Conservation (phyloP, 2,329 filamentous ascomycete genomes). For the Neonectria magnoliae region DNA sequence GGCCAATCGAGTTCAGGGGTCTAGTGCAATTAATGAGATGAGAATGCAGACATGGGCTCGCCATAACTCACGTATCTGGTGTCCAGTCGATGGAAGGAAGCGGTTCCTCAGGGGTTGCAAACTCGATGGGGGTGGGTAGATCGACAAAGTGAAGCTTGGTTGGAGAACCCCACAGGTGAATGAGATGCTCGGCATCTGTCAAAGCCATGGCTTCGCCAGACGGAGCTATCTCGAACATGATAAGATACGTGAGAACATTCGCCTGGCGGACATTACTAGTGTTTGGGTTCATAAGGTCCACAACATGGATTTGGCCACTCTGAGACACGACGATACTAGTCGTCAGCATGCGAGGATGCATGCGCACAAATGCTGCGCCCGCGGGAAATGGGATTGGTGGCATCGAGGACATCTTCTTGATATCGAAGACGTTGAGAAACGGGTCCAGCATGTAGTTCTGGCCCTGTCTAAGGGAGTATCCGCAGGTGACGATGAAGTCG, state of each 20-base stretch:
- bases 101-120: conserved; percentile 72
- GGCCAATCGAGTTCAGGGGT: conserved; percentile 84
- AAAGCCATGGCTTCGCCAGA: conserved; percentile 88
- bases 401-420: conserved; percentile 88
- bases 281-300: conserved; percentile 94
- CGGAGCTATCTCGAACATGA: conserved; percentile 84
- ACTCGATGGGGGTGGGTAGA: conserved; percentile 79
- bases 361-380: conserved; percentile 91
- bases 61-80: conserved; percentile 69
- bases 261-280: conserved; percentile 86
- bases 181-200: conserved; percentile 78
- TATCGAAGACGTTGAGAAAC: conserved; percentile 93
- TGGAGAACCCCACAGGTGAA: conserved; percentile 90
- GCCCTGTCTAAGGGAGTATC: conserved; percentile 83
- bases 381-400: conserved; percentile 92
- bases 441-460: conserved; percentile 85
- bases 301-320: conserved; percentile 91
- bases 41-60: neutral
- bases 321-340: conserved; percentile 95
- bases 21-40: conserved; percentile 51
- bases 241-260: conserved; percentile 78
- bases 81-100: conserved; percentile 73
- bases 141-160: conserved; percentile 89
- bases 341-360: conserved; percentile 95
- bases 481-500: conserved; percentile 95